phyloP scores from a whole-genome alignment of 2,329 filamentous ascomycete species.

The Akanthomyces muscarius region DNA sequence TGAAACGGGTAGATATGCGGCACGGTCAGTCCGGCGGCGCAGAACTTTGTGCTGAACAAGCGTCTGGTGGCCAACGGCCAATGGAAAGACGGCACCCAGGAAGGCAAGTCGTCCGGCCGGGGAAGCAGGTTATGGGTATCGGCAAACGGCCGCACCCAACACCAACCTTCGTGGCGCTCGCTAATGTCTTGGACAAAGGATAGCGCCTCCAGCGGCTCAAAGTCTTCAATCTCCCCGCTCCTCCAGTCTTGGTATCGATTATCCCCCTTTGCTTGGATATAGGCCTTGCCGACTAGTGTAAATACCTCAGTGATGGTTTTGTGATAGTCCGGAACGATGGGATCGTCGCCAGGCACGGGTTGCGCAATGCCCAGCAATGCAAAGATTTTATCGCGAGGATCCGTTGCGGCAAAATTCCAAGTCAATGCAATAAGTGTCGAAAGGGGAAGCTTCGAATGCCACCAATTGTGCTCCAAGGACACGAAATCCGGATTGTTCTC shows the following conservation, averaged over 20 bases:
- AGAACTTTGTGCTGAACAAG: constrained; percentile 9
- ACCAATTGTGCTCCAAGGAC: neutral
- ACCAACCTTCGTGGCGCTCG: constrained; percentile 6
- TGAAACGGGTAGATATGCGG: constrained; percentile 3
- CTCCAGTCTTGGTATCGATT: constrained; percentile 16
- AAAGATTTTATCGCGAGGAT: constrained; percentile 22
- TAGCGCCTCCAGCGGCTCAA: constrained; percentile 8
- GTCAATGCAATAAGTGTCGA: constrained; percentile 16
- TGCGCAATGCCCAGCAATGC: constrained; percentile 19
- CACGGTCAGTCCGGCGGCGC: constrained; percentile 2
- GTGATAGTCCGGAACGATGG: constrained; percentile 17
- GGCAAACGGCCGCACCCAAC: constrained; percentile 14
- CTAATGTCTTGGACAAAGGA: constrained; percentile 9
- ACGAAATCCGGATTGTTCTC: constrained; percentile 4
- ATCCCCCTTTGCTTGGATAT: constrained; percentile 14
- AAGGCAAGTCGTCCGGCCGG: neutral
- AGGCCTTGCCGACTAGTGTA: constrained; percentile 1
- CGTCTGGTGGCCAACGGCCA: neutral
- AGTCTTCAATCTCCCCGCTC: constrained; percentile 13
- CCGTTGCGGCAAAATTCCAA: constrained; percentile 18
- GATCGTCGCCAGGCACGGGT: neutral
- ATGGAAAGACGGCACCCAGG: constrained; percentile 19
- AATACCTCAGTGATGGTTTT: constrained; percentile 14
- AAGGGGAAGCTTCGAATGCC: constrained; percentile 5
- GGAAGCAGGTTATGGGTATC: constrained; percentile 12